Evolutionary conservation across 768 basidiomycete genomes (phyloP).

Genomic region (Amanita pseudoporphyria): DNA sequence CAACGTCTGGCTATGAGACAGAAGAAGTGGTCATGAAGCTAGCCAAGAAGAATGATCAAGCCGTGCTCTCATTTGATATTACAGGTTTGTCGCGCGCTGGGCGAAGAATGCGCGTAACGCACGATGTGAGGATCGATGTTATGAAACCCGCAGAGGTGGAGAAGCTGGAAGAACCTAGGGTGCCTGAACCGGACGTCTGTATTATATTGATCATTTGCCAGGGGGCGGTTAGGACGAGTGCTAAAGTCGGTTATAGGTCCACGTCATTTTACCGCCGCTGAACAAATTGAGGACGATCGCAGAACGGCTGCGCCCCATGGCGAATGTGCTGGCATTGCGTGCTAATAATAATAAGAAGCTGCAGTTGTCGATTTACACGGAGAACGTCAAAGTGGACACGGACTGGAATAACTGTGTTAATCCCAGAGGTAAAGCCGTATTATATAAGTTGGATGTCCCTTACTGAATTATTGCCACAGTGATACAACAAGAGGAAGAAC

Average conservation of each 20-base stretch:
- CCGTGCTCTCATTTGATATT: slow-evolving; percentile 72
- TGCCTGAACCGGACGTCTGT: slow-evolving; percentile 78
- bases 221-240: no score
- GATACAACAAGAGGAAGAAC: slow-evolving; percentile 26
- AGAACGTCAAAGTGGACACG: slow-evolving; percentile 69
- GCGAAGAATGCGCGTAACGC: slow-evolving; percentile 52
- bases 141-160: slow-evolving; percentile 67
- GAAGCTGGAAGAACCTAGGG: slow-evolving; percentile 68
- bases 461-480: slow-evolving; percentile 8
- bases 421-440: slow-evolving; percentile 47
- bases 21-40: slow-evolving; percentile 75
- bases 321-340: slow-evolving; percentile 56
- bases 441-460: neutral
- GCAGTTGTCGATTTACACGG: slow-evolving; percentile 50
- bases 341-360: slow-evolving; percentile 57
- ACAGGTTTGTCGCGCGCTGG: slow-evolving; percentile 54
- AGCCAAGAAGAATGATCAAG: slow-evolving; percentile 77
- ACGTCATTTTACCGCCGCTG: slow-evolving; percentile 68
- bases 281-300: slow-evolving; percentile 70
- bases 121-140: slow-evolving; percentile 79
- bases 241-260: slow-evolving; percentile 38
- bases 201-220: no score
- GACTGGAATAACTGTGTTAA: slow-evolving; percentile 70
- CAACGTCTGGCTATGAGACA: slow-evolving; percentile 36
- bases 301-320: slow-evolving; percentile 63